Base-by-base conservation (phyloP, 2,329 filamentous ascomycete genomes). In the Trichoderma harzianum region DNA sequence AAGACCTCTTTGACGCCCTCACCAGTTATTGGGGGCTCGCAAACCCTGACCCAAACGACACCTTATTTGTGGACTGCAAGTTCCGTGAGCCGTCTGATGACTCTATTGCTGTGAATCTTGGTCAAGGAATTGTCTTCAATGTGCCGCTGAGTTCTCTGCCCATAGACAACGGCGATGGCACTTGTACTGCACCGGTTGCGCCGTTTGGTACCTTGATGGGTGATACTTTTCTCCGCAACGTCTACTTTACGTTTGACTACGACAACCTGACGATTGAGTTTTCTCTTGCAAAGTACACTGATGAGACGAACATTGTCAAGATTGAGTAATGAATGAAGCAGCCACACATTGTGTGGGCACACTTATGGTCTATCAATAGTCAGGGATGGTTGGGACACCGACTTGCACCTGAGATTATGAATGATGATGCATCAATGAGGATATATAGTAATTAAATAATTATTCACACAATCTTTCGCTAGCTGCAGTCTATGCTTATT, bases 231-330 rank as follows among this genome's bases (percentile, higher is more conserved):
- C 57, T 74, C 14, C 70, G 73, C 4, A 63, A 57, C 12, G 32
- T 73, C 16, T 73, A 74, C 36, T 70, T 73, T 18, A 74, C 73
- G 3, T 74, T 73, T 51, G 68, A 74, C 32, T 73, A 74, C 24
- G 73, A 74, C 5, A 39, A 69, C 5, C 28, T 74, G 62, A 74
- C 68, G 7, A 21, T 74, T 14, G 69, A 73, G n/a, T 68, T 74
- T 63, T 51, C 73, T 7, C 26, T 53, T 12, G 73, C 39, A 24
- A 73, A 73, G 18, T 74, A 73, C 36, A 74, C 71, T 14, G 26
- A 60, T 6, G 69, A 71, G 7, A 69, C 62, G 1, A 53, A 73
- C 8, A 73, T 74, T 67, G 71, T 74, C 3, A 68, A 70, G 36
- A 68, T 74, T 58, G 57, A 71, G 28, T 74, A 53, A 24, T 21